These are phyloP conservation scores for Plasmodium yoelii DNA, from an alignment of 169 alveolate genomes.

Conservation along the genomic window DNA sequence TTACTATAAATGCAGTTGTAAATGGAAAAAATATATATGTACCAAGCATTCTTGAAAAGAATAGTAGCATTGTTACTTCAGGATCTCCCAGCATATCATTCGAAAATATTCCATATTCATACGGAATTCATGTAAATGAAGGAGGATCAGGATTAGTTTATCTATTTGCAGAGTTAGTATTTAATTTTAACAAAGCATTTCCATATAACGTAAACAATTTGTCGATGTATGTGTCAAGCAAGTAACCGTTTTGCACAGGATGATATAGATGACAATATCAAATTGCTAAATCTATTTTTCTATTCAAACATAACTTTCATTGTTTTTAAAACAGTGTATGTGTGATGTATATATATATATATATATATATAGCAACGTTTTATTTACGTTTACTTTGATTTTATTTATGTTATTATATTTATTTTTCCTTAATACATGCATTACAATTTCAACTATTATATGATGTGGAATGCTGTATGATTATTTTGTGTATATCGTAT, in stretches of 20 bases:
- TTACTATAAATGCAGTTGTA: conserved; percentile 8
- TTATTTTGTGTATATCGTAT: too few relatives aligned
- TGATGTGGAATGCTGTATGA: too few relatives aligned
- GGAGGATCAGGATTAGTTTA: conserved; percentile 11
- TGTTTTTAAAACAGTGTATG: neutral
- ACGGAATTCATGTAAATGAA: conserved; percentile 2
- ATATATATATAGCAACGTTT: neutral
- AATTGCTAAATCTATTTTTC: too few relatives aligned
- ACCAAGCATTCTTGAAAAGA: conserved; percentile 1
- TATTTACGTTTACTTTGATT: too few relatives aligned
- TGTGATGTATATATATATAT: neutral
- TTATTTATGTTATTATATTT: too few relatives aligned
- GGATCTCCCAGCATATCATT: too few relatives aligned
- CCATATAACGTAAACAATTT: conserved; percentile 39
- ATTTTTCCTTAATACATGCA: too few relatives aligned
- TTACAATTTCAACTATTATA: too few relatives aligned
- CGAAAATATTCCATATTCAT: conserved; percentile 12
- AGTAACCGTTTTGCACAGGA: neutral
- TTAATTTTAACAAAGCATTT: neutral
- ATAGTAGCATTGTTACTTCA: neutral
- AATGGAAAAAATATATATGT: conserved; percentile 38
- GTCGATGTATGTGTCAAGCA: conserved; percentile 8
- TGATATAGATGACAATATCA: neutral
- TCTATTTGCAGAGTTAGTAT: conserved; percentile 16
- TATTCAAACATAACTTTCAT: too few relatives aligned